Evolutionary conservation across 2,329 filamentous ascomycete species (phyloP), one percentile per base, ranked within the genome.

Genomic region (Stylonectria norvegica): DNA sequence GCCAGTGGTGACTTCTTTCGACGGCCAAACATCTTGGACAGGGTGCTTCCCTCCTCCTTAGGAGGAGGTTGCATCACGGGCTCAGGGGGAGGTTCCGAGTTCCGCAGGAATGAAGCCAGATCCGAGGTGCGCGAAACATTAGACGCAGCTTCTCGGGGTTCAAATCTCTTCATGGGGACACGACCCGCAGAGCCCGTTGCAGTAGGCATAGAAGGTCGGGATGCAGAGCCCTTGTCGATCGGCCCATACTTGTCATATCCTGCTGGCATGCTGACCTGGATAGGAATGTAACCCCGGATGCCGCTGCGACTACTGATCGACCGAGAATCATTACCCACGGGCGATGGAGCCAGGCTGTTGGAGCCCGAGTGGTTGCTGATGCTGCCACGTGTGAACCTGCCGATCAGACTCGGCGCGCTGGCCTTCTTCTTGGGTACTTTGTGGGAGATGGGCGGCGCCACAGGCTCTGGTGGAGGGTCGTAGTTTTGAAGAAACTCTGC

Each of bases 401-500:
- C 69, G 50, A 85, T 83, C 30, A 86, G 63, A 45, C 78, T 80
- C 3, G 77, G 72, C 4, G 79, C 71, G 55, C 78, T 83, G 10
- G 73, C 70, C 66, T 84, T 85, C 69, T 83, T 85, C 66, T 78
- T 81, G 6, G 78, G 70, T 5, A 61, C 51, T 41, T 60, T 62
- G 20, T 64, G 57, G 3, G 60, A 58, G 31, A 64, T 59, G 22
- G 57, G 50, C 17, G 61, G 57, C 0, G 59, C 50, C 0, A 69
- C 55, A 3, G 75, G 68, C 48, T 75, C 70, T 1, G 72, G 67
- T 1, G 85, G 83, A 5, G 86, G 85, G 27, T 83, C 75, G 43
- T 77, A 82, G 61, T 79, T 86, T 44, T 76, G 78, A 28, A 90
- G 62, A 57, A 90, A 90, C 48, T 90, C 86, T 20, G 84, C 78